Evolutionary conservation across 129 eudicot genomes (phyloP).

Genomic region (carrot (Daucus carota)): DNA sequence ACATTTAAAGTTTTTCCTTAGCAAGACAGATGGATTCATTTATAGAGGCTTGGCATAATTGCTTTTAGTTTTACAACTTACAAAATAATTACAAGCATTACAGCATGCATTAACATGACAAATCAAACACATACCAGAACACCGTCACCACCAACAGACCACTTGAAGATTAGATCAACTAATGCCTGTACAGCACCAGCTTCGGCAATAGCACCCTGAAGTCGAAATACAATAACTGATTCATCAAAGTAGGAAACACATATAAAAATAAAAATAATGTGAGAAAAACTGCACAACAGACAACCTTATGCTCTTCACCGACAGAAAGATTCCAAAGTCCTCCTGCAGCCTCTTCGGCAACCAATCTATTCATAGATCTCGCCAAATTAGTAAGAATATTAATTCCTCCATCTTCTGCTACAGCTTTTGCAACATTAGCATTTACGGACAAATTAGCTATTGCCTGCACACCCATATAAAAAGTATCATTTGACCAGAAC

Average conservation of each 20-base stretch:
- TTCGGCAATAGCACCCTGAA: constrained; percentile 87
- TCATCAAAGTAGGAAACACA: neutral
- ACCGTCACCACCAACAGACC: constrained; percentile 93
- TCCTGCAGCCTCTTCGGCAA: constrained; percentile 99
- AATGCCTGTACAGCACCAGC: constrained; percentile 92
- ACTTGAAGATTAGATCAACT: constrained; percentile 84
- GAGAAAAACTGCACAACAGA: constrained; percentile 4
- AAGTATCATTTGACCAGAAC: neutral
- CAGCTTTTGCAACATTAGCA: constrained; percentile 76
- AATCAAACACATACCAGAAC: constrained; percentile 62
- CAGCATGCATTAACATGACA: neutral
- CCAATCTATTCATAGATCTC: constrained; percentile 80
- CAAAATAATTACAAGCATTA: neutral
- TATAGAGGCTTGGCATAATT: neutral
- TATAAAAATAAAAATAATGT: neutral
- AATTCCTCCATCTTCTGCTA: constrained; percentile 93
- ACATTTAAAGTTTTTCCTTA: neutral
- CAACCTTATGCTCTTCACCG: constrained; percentile 99
- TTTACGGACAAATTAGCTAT: constrained; percentile 93
- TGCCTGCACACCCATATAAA: constrained; percentile 38
- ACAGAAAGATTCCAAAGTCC: constrained; percentile 99
- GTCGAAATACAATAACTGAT: neutral
- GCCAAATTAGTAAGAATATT: constrained; percentile 71
- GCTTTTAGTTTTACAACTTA: neutral
- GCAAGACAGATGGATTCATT: neutral